A percentile compares a stretch with the other conserved stretches of the same genome.
Evolutionary conservation across 2,329 filamentous ascomycete genomes (phyloP).

Genomic region (Penicillium hordei): DNA sequence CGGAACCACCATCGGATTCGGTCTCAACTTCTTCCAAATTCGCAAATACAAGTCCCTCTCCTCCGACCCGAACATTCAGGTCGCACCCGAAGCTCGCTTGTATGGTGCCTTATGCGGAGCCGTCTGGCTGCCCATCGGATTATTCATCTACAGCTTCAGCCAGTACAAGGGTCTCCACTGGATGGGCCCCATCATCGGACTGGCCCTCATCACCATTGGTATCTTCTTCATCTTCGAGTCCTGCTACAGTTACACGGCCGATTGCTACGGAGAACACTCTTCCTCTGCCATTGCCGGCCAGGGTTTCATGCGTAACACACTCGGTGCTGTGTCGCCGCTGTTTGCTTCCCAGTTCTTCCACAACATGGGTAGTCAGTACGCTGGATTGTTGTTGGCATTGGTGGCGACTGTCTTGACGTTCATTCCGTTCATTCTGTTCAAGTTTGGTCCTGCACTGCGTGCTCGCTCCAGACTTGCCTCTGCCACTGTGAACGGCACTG

Average conservation of each 20-base stretch:
- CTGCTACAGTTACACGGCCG: slow-evolving; percentile 52
- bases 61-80: slow-evolving; percentile 30
- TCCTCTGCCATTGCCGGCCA: slow-evolving; percentile 50
- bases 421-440: slow-evolving; percentile 34
- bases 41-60: slow-evolving; percentile 50
- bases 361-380: slow-evolving; percentile 55
- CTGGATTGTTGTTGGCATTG: slow-evolving; percentile 51
- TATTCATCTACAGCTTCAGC: slow-evolving; percentile 57
- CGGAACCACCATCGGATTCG: slow-evolving; percentile 52
- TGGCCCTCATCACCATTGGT: slow-evolving; percentile 53
- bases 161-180: slow-evolving; percentile 52
- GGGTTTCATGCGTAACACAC: slow-evolving; percentile 54
- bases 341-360: slow-evolving; percentile 56
- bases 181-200: slow-evolving; percentile 52
- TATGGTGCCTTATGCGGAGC: slow-evolving; percentile 53
- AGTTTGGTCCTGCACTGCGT: slow-evolving; percentile 31
- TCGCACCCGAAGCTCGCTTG: slow-evolving; percentile 49
- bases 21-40: slow-evolving; percentile 53
- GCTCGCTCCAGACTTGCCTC: slow-evolving; percentile 34
- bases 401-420: slow-evolving; percentile 43
- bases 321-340: slow-evolving; percentile 54
- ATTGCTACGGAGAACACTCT: slow-evolving; percentile 51
- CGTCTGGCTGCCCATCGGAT: slow-evolving; percentile 49
- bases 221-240: slow-evolving; percentile 52
- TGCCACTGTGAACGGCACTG: slow-evolving; percentile 9